Percentiles rank a stretch among this genome's conserved stretches.
Conservation (phyloP, 2,329 filamentous ascomycete species). For the Xylariaceae sp. region DNA sequence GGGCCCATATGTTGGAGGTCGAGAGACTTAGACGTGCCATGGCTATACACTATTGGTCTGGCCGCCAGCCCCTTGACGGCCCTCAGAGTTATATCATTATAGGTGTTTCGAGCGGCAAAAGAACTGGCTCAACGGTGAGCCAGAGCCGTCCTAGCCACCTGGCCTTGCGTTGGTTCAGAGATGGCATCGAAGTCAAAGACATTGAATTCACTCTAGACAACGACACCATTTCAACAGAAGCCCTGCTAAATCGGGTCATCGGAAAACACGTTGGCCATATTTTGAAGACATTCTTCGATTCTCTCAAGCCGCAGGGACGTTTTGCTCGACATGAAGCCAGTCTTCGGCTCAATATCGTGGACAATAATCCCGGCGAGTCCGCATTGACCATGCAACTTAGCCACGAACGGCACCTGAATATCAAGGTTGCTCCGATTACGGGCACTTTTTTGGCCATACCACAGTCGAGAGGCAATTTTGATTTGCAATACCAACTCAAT, state of each 20-base stretch:
- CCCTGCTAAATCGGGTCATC: conserved; percentile 67
- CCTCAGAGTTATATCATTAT: conserved; percentile 89
- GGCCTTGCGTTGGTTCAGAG: conserved; percentile 74
- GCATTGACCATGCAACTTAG: conserved; percentile 65
- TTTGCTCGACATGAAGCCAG: conserved; percentile 56
- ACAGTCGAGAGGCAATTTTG: conserved; percentile 48
- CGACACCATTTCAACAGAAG: conserved; percentile 64
- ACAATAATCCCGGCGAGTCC: conserved; percentile 60
- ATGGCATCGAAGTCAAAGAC: conserved; percentile 68
- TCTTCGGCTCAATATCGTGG: conserved; percentile 53
- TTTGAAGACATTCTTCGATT: conserved; percentile 59
- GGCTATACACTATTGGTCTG: conserved; percentile 85
- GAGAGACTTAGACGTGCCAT: conserved; percentile 77
- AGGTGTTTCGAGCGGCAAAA: conserved; percentile 65
- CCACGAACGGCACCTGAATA: conserved; percentile 49
- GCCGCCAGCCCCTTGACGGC: conserved; percentile 49
- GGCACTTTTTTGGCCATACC: conserved; percentile 70
- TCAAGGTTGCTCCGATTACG: conserved; percentile 71
- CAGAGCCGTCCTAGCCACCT: conserved; percentile 49
- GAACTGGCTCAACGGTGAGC: conserved; percentile 36
- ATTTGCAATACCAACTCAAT: conserved; percentile 62
- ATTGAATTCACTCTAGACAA: conserved; percentile 62
- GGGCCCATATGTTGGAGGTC: conserved; percentile 72
- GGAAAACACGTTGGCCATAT: conserved; percentile 69
- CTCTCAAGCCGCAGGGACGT: conserved; percentile 53